Percentiles rank a stretch among this genome's conserved stretches.
phyloP scores from a whole-genome alignment of 108 stramenopile species.

The Nannochloropsis gaditana region DNA sequence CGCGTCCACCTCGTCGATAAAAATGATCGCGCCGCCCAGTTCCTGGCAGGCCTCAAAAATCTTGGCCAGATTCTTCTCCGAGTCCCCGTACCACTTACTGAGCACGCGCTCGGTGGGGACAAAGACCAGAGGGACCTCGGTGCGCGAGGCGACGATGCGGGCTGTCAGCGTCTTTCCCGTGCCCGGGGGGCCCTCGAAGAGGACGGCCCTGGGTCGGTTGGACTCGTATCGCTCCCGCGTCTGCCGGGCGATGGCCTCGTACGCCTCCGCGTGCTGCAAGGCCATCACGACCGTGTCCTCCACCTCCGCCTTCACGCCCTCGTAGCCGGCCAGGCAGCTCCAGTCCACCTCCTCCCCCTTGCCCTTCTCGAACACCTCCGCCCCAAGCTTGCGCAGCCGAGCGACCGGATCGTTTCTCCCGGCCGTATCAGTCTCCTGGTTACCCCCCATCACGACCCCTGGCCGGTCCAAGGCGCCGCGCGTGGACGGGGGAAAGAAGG shows the following conservation, averaged over 20 bases:
- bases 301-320: constrained; percentile 48
- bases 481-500: neutral
- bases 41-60: constrained; percentile 54
- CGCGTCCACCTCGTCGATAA: constrained; percentile 50
- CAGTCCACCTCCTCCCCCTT: constrained; percentile 42
- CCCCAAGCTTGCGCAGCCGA: constrained; percentile 47
- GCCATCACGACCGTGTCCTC: constrained; percentile 51
- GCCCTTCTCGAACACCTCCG: constrained; percentile 47
- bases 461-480: neutral
- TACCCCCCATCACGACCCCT: constrained; percentile 17
- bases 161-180: constrained; percentile 39
- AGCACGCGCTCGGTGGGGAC: constrained; percentile 43
- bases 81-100: constrained; percentile 55
- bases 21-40: constrained; percentile 51
- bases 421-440: neutral
- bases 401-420: constrained; percentile 31
- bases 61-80: constrained; percentile 48
- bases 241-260: constrained; percentile 47
- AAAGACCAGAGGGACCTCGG: constrained; percentile 46
- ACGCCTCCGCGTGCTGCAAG: constrained; percentile 50
- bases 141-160: constrained; percentile 29
- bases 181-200: constrained; percentile 39
- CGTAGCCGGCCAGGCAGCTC: constrained; percentile 52
- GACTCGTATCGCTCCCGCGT: constrained; percentile 49
- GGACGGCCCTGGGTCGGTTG: constrained; percentile 41